phyloP scores from a whole-genome alignment of 108 stramenopile species.

The Nitzschia sp. region DNA sequence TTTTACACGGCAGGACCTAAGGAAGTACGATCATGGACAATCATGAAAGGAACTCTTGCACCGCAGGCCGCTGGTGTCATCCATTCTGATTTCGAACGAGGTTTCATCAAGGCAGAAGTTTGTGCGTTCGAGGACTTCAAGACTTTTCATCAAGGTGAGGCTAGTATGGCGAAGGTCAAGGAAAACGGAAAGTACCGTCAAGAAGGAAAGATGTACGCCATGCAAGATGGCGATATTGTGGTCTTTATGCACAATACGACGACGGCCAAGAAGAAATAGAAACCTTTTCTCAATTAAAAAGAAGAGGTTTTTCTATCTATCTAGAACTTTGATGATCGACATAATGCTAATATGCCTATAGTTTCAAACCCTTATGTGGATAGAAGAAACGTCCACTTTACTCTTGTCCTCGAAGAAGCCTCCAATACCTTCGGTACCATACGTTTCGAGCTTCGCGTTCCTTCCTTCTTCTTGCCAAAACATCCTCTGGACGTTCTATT shows the following conservation, averaged over 20 bases:
- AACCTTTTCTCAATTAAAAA: no score
- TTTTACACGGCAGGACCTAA: constrained; percentile 99
- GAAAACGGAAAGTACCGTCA: constrained; percentile 97
- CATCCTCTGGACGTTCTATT: constrained; percentile 87
- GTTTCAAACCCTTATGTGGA: no score
- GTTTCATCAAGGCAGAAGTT: constrained; percentile 99
- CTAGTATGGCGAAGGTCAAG: constrained; percentile 96
- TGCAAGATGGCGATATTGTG: constrained; percentile 91
- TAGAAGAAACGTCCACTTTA: not conserved
- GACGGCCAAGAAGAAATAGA: constrained; percentile 82
- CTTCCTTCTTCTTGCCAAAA: constrained; percentile 70
- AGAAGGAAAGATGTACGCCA: constrained; percentile 96
- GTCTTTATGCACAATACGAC: constrained; percentile 90
- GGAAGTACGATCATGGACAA: constrained; percentile 99
- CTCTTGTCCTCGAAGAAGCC: constrained; percentile 15
- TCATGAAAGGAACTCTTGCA: constrained; percentile 90
- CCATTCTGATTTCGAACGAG: constrained; percentile 99
- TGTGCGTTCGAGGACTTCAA: constrained; percentile 96
- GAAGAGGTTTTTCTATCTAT: no score
- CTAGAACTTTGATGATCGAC: no score
- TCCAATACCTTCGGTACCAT: constrained; percentile 71
- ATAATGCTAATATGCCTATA: not conserved
- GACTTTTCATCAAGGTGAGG: constrained; percentile 83
- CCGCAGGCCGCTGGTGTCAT: constrained; percentile 98
- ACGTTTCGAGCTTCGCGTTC: constrained; percentile 80